Evolutionary conservation across 306 rosid species (phyloP), one percentile per base, ranked within the genome.

Genomic region (Acacia confusa): DNA sequence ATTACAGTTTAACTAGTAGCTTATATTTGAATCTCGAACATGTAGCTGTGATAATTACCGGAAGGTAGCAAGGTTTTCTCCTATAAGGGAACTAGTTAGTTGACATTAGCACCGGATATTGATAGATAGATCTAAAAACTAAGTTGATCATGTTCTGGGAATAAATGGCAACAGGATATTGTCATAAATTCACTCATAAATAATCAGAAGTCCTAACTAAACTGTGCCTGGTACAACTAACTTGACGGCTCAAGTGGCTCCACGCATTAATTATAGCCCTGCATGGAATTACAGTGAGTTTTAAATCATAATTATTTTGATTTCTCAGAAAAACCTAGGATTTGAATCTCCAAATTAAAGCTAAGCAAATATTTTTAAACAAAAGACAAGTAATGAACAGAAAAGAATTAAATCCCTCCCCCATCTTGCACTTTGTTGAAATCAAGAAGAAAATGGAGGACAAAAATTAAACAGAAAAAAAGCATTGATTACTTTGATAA

Each of bases 401-500:
- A 58, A 58, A 58, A 2, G 0, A n/a, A 55, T 4, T 9, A 57
- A 57, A 57, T 57, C 28, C 25, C 28, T 55, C 30, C 4, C 4
- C 17, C 30, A 63, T 63, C 4, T 15, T 63, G 3, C 36, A 27
- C 68, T 61, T 27, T 67, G 76, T 38, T 78, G 75, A 57, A 81
- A 71, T 27, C 78, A 48, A 57, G 68, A 28, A 67, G 60, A 60
- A 80, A 77, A 77, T 84, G 6, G 20, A 24, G 20, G 10, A n/a
- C 40, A 20, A 44, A 76, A 69, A 69, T 43, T 40, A 76, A 47
- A 55, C 71, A 71, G 7, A 34, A 85, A 36, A 36, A 84, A 88
- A 75, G 87, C 84, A 83, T 89, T 87, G 17, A 85, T 87, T 84
- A 84, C 85, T 85, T 86, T 76, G 83, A 75, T 88, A 82, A 89